Evolutionary conservation across 495 filamentous ascomycete genomes (phyloP).

Genomic region (Evernia prunastri): DNA sequence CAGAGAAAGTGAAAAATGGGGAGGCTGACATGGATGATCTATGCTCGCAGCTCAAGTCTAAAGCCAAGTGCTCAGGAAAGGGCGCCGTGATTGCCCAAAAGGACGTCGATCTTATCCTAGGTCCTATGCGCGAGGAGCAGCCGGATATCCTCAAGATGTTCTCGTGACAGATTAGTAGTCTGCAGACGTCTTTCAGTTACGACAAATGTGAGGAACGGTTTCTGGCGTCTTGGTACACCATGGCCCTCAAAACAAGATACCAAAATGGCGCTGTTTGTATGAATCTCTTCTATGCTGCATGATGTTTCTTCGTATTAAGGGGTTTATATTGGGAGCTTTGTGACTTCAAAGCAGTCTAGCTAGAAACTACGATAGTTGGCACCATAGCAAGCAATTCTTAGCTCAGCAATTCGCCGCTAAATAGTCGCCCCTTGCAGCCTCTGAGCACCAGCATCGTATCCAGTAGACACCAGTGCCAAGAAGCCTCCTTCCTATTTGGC

Average conservation of each 20-base stretch:
- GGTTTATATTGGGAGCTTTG: background rate
- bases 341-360: background rate
- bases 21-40: constrained; percentile 89
- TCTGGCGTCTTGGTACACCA: background rate
- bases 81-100: constrained; percentile 88
- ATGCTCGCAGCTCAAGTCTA: constrained; percentile 88
- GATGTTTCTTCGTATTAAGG: background rate
- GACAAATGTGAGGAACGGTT: background rate
- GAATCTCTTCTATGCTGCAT: background rate
- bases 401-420: background rate
- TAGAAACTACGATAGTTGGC: background rate
- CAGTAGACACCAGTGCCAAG: too few species aligned
- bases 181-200: background rate
- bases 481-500: too few species aligned
- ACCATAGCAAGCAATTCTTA: background rate
- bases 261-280: background rate
- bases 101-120: constrained; percentile 78
- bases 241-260: background rate
- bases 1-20: constrained; percentile 77
- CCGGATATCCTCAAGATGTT: constrained; percentile 23
- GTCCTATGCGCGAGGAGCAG: constrained; percentile 34
- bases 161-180: background rate
- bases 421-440: background rate
- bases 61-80: constrained; percentile 89
- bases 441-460: too few species aligned